Conservation (phyloP, 2,329 filamentous ascomycete species). For the Trichoderma sp. region DNA sequence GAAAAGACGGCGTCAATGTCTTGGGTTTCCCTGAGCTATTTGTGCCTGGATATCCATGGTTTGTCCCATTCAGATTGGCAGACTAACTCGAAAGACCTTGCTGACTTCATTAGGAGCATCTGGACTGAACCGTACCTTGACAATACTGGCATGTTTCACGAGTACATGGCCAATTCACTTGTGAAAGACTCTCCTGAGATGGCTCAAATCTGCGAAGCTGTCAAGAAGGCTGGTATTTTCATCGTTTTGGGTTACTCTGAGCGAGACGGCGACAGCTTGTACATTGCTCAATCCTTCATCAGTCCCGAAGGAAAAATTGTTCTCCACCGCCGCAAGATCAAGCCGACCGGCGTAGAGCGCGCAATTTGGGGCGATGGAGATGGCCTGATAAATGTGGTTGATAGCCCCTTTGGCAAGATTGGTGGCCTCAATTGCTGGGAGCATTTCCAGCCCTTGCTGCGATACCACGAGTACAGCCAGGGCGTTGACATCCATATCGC, state of each 20-base stretch:
- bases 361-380: slow-evolving; percentile 52
- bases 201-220: slow-evolving; percentile 37
- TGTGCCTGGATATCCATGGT: slow-evolving; percentile 51
- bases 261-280: slow-evolving; percentile 40
- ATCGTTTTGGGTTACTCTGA: slow-evolving; percentile 49
- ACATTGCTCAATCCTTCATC: slow-evolving; percentile 50
- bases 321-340: slow-evolving; percentile 45
- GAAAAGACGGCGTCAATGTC: slow-evolving; percentile 48
- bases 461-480: not conserved
- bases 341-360: slow-evolving; percentile 45
- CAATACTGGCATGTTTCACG: not conserved
- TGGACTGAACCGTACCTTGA: not conserved
- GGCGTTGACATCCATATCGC: not conserved
- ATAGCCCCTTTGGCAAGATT: slow-evolving; percentile 46
- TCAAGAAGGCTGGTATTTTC: slow-evolving; percentile 39
- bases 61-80: slow-evolving; percentile 21
- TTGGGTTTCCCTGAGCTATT: slow-evolving; percentile 52
- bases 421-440: slow-evolving; percentile 54
- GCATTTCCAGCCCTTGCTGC: slow-evolving; percentile 33
- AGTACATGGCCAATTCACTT: slow-evolving; percentile 25
- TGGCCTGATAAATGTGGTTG: slow-evolving; percentile 35
- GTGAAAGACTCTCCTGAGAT: slow-evolving; percentile 38
- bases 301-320: slow-evolving; percentile 43
- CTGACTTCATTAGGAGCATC: not conserved
- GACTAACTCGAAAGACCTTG: not conserved